These are phyloP conservation scores for Hyaloscypha variabilis DNA, from an alignment of 495 filamentous ascomycete species.

Conservation along the genomic window DNA sequence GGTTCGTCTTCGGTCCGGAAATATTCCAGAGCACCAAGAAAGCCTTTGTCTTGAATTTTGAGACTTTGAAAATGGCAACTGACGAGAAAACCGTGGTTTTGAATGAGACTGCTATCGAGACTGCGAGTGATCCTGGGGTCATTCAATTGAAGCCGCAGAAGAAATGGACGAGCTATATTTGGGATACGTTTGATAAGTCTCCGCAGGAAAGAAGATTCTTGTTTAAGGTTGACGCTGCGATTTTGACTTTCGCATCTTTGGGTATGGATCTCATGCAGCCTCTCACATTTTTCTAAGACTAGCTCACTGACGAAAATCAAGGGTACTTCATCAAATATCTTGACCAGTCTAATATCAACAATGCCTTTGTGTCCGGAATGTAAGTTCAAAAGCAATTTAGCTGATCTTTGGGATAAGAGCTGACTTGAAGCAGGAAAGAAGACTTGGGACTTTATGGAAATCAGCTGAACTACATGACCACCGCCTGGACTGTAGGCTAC, in stretches of 20 bases:
- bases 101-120: too few relatives aligned
- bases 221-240: conserved; percentile 58
- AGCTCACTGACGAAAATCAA: conserved; percentile 32
- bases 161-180: conserved; percentile 36
- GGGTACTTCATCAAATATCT: conserved; percentile 66
- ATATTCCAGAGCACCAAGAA: too few relatives aligned
- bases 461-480: conserved; percentile 53
- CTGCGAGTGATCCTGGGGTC: background rate
- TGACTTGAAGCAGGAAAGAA: conserved; percentile 56
- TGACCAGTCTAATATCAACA: conserved; percentile 61
- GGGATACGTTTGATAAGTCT: conserved; percentile 66
- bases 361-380: conserved; percentile 28
- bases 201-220: conserved; percentile 61
- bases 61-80: too few relatives aligned
- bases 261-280: background rate
- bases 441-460: conserved; percentile 59
- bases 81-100: too few relatives aligned
- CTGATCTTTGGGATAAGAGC: conserved; percentile 22
- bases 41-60: too few relatives aligned
- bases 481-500: conserved; percentile 66
- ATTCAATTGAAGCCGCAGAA: background rate
- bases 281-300: too few relatives aligned
- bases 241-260: conserved; percentile 52
- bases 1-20: too few relatives aligned
- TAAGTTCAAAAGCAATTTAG: conserved; percentile 1